Evolutionary conservation across 371 early-diverging fungal genomes (phyloP), one percentile per base, ranked within the genome.

Genomic region (Polyrhizophydium stewartii): DNA sequence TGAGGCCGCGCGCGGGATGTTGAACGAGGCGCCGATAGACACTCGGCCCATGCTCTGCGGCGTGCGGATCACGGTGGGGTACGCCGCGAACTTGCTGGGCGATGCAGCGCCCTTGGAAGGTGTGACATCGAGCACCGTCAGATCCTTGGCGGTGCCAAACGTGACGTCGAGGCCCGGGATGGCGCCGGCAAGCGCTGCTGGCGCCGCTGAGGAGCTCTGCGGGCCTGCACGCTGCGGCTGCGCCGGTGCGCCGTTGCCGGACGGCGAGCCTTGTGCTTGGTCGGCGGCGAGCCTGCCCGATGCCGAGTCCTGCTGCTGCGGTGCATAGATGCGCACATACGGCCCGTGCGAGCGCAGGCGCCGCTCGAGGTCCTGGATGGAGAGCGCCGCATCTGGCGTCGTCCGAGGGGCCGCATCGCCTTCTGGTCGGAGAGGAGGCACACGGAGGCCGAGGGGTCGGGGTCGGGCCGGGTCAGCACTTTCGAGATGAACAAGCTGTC

Each of bases 251-350:
- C 35, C 35, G 35, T 13, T 3, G 7, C 7, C 35, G n/a, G n/a
- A n/a, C n/a, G n/a, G n/a, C n/a, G n/a, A n/a, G n/a, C n/a, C n/a
- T n/a, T n/a, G n/a, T n/a, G n/a, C n/a, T n/a, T n/a, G n/a, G n/a
- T n/a, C n/a, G n/a, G n/a, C n/a, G n/a, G n/a, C n/a, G n/a, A n/a
- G n/a, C n/a, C n/a, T n/a, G 35, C 45, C 24, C 10, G 5, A 10
- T 45, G 45, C 45, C 24, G 19, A 10, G 45, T 45, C 45, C 24
- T 19, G 45, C 45, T 24, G 5, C n/a, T n/a, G n/a, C n/a, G n/a
- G n/a, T n/a, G n/a, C 55, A 31, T 58, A 63, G 28, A 63, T 47
- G n/a, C 63, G 50, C 13, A 53, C 47, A 40, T 63, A 63, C 0
- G 63, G 63, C 10, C 63, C 63, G 53, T 63, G 58, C 12, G 57